Percentiles rank a stretch among this genome's conserved stretches.
These are phyloP conservation scores for Pinus taeda DNA, from an alignment of 75 land plant genomes.

Conservation along the genomic window DNA sequence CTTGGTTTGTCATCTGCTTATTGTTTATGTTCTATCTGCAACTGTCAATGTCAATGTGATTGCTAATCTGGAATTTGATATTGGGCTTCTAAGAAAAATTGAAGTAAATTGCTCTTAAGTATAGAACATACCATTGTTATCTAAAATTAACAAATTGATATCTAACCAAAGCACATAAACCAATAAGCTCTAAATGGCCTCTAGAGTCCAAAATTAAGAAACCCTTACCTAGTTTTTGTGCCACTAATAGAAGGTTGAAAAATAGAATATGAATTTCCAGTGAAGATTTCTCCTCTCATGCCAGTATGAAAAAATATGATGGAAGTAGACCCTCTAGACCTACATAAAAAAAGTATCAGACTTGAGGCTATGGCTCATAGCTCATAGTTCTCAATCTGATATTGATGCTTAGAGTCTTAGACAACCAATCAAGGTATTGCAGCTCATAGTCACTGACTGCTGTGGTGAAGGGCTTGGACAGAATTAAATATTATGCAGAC, in stretches of 20 bases:
- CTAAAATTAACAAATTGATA: too few species aligned
- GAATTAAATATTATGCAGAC: neutral
- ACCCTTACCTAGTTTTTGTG: neutral
- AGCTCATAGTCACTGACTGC: neutral
- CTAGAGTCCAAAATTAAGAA: too few species aligned
- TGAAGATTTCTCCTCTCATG: neutral
- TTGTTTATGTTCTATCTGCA: too few species aligned
- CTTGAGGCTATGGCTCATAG: neutral
- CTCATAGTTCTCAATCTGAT: neutral
- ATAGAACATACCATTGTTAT: too few species aligned
- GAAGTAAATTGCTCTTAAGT: too few species aligned
- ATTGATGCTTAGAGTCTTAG: neutral
- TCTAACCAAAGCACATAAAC: too few species aligned
- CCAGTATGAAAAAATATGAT: neutral
- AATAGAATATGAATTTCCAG: neutral
- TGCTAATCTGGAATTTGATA: too few species aligned
- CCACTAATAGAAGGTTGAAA: neutral
- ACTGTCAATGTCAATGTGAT: too few species aligned
- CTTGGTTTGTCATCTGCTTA: too few species aligned
- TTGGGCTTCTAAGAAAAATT: too few species aligned
- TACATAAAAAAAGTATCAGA: neutral
- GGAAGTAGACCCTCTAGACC: neutral
- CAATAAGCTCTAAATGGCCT: too few species aligned
- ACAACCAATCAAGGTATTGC: neutral
- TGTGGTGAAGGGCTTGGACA: neutral